These are phyloP conservation scores for Colletotrichum lindemuthianum DNA, from an alignment of 2,329 filamentous ascomycete species.

Conservation along the genomic window DNA sequence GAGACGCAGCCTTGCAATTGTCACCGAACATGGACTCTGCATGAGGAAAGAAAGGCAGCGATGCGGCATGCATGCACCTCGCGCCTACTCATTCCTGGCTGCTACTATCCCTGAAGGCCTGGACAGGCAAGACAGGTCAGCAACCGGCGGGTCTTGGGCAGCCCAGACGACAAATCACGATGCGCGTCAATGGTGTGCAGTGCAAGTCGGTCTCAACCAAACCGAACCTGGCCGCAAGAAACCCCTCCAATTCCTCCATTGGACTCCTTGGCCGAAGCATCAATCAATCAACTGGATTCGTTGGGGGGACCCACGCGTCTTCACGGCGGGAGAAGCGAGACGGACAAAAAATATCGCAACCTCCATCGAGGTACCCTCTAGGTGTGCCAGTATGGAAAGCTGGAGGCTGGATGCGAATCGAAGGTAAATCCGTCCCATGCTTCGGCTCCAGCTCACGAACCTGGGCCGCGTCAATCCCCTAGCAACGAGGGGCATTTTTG, in stretches of 20 bases:
- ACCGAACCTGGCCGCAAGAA: slow-evolving; percentile 31
- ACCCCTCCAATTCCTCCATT: slow-evolving; percentile 32
- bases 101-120: slow-evolving; percentile 19
- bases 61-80: slow-evolving; percentile 27
- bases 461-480: slow-evolving; percentile 17
- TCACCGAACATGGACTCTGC: slow-evolving; percentile 1
- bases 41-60: slow-evolving; percentile 14
- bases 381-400: slow-evolving; percentile 24
- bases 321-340: slow-evolving; percentile 23
- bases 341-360: slow-evolving; percentile 36
- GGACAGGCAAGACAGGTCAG: too few relatives aligned
- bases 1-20: slow-evolving; percentile 12
- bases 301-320: slow-evolving; percentile 30
- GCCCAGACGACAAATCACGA: slow-evolving; percentile 29
- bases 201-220: slow-evolving; percentile 33
- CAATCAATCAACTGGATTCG: slow-evolving; percentile 32
- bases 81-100: slow-evolving; percentile 15
- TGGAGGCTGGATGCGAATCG: slow-evolving; percentile 12
- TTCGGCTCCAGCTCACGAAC: slow-evolving; percentile 27
- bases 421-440: slow-evolving; percentile 22
- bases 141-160: slow-evolving; percentile 21
- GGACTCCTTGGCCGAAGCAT: slow-evolving; percentile 29
- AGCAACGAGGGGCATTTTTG: slow-evolving; percentile 23
- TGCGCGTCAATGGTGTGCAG: slow-evolving; percentile 32
- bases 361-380: slow-evolving; percentile 33